Evolutionary conservation across 164 flowering plant species (phyloP).

Genomic region (Vitis cinerea): DNA sequence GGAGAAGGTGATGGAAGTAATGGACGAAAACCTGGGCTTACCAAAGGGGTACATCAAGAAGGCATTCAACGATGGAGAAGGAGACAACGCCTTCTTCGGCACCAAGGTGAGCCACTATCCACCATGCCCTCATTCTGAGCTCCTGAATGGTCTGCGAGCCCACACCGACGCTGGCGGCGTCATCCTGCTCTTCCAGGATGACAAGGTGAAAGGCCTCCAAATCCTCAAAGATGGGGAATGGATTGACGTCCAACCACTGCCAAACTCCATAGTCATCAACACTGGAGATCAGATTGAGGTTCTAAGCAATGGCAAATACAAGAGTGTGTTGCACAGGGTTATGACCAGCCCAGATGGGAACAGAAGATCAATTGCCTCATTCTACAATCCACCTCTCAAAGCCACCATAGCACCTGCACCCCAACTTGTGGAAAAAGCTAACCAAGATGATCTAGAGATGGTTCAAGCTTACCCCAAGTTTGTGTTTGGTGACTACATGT

Average conservation of each 20-base stretch:
- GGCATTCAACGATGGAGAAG: conserved; percentile 51
- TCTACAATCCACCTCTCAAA: conserved; percentile 73
- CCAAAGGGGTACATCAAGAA: conserved; percentile 72
- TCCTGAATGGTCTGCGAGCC: conserved; percentile 72
- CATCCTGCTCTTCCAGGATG: conserved; percentile 87
- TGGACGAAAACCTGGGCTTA: conserved; percentile 83
- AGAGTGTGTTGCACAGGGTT: conserved; percentile 89
- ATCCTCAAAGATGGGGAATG: conserved; percentile 76
- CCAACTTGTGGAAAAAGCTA: conserved; percentile 33
- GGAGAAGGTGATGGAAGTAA: conserved; percentile 66
- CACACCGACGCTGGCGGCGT: conserved; percentile 97
- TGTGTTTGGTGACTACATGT: conserved; percentile 89
- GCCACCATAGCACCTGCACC: conserved; percentile 85
- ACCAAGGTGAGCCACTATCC: conserved; percentile 96
- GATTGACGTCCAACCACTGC: conserved; percentile 83
- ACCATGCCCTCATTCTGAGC: conserved; percentile 75
- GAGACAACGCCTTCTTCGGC: conserved; percentile 62
- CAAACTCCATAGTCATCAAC: conserved; percentile 82
- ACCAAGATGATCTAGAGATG: conserved; percentile 15
- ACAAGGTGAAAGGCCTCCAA: conserved; percentile 71
- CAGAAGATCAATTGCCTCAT: conserved; percentile 83
- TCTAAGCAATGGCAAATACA: conserved; percentile 81
- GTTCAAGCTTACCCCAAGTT: conserved; percentile 59
- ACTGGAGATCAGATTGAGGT: conserved; percentile 94
- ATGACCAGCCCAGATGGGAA: conserved; percentile 52